phyloP scores from a whole-genome alignment of 2,329 filamentous ascomycete species.

The Zymoseptoria passerinii region DNA sequence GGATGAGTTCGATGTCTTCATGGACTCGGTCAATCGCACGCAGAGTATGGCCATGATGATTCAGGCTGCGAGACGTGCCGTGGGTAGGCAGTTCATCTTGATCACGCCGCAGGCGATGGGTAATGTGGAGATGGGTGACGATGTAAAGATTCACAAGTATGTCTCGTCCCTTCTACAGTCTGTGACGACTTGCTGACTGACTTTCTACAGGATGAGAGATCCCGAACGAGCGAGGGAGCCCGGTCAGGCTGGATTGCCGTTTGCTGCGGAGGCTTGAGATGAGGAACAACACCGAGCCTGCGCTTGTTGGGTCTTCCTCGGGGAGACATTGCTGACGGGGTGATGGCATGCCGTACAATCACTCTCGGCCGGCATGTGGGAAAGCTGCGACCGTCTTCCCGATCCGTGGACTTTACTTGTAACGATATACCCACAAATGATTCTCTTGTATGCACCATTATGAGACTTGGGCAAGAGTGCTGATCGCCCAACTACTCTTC shows the following conservation, averaged over 20 bases:
- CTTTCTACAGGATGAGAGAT: slow-evolving; percentile 15
- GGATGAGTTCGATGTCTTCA: slow-evolving; percentile 98
- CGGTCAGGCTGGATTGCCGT: slow-evolving; percentile 8
- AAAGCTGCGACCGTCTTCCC: neutral
- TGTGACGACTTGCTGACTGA: slow-evolving; percentile 30
- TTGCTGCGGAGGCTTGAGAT: neutral
- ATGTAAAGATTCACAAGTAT: slow-evolving; percentile 69
- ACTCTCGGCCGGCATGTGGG: neutral
- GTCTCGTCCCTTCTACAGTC: neutral
- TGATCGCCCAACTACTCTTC: neutral
- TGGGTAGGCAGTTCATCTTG: slow-evolving; percentile 90
- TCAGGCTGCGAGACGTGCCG: slow-evolving; percentile 70
- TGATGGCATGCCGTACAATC: neutral
- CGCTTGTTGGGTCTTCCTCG: neutral
- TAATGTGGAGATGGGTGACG: slow-evolving; percentile 50
- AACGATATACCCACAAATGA: neutral
- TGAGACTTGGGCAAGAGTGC: neutral
- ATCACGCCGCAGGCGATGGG: slow-evolving; percentile 86
- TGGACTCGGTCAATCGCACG: slow-evolving; percentile 93
- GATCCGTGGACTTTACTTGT: neutral
- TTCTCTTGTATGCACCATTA: neutral
- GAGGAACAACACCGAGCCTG: neutral
- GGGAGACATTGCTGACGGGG: neutral
- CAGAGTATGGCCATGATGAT: slow-evolving; percentile 94
- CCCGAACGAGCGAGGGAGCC: slow-evolving; percentile 16